Base-by-base conservation (phyloP, 176 grass and related monocot species). In the Musa troglodytarum region DNA sequence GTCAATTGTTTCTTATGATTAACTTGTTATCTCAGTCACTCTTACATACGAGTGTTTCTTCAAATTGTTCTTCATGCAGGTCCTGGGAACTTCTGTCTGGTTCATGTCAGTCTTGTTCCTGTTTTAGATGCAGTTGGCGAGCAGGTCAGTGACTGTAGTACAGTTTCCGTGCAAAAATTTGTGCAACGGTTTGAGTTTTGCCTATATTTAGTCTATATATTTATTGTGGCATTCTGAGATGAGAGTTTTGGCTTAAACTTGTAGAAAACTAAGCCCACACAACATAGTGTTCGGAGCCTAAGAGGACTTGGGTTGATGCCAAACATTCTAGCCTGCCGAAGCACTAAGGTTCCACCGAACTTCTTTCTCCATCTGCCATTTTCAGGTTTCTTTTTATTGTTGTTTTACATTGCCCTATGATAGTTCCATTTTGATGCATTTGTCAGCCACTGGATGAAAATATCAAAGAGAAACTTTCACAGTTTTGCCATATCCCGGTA, bases 201-300 rank as follows among this genome's bases (percentile, higher is more conserved):
- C 19, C 1, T 28, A 68, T 15, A 34, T 67, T 68, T 6, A 34
- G 12, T 16, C 15, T 15, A 1, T 11, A 34, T 14, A 43, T 15
- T 14, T 17, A 74, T 65, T 67, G 76, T 71, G 53, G 34, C 34
- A 43, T 6, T 43, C 34, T 43, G 34, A 43, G 34, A 43, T 43
- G 34, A 43, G 34, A 43, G 34, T 43, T 43, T 43, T 4, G 34
- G 4, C 34, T 43, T 68, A 49, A 58, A 69, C 75, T 78, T 82
- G 25, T 76, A 97, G 93, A 97, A 97, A 93, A 97, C 93, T 72
- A 97, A 97, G 75, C 93, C 93, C 72, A 97, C 93, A 12, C 93
- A 97, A 51, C 93, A 97, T 75, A 97, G 93, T 71, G 93, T 97
- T 75, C 80, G 88, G 19, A 77, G 84, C 2, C 85, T 97, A 83